phyloP scores from a whole-genome alignment of 495 filamentous ascomycete genomes.

The Aspergillus cristatus region DNA sequence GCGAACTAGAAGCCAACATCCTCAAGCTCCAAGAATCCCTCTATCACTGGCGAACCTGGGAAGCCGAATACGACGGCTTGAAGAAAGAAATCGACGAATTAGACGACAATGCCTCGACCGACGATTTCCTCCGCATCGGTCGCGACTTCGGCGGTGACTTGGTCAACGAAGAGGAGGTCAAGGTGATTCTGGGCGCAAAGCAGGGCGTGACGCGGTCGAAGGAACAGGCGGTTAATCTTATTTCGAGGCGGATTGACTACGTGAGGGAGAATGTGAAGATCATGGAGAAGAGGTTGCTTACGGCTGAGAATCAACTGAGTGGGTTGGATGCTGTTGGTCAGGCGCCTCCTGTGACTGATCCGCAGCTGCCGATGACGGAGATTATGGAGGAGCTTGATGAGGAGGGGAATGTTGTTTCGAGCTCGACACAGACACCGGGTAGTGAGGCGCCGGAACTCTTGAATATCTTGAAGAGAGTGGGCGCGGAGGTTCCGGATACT shows the following conservation, averaged over 20 bases:
- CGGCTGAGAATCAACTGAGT: conserved; percentile 58
- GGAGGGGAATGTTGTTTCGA: conserved; percentile 72
- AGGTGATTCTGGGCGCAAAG: conserved; percentile 24
- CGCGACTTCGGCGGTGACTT: conserved; percentile 41
- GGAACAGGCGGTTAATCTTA: conserved; percentile 58
- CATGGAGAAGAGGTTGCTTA: conserved; percentile 58
- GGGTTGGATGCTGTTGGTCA: conserved; percentile 30
- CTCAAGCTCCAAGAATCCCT: conserved; percentile 66
- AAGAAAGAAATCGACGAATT: conserved; percentile 63
- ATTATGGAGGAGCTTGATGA: conserved; percentile 91
- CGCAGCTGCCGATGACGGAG: conserved; percentile 64
- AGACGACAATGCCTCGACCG: conserved; percentile 34
- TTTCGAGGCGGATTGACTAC: conserved; percentile 76
- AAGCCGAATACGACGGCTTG: conserved; percentile 81
- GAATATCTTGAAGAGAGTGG: conserved; percentile 61
- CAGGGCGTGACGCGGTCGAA: conserved; percentile 27
- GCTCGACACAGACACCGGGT: conserved; percentile 48
- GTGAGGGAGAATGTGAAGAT: conserved; percentile 65
- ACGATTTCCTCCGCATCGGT: conserved; percentile 44
- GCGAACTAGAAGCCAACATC: conserved; percentile 66
- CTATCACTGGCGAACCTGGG: conserved; percentile 80
- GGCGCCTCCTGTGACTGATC: conserved; percentile 9
- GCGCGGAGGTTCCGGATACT: conserved; percentile 41
- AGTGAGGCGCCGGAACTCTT: conserved; percentile 52
- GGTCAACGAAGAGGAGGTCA: conserved; percentile 48